Evolutionary conservation across 129 eudicot species (phyloP).

Genomic region (Gnaphalium uliginosum): DNA sequence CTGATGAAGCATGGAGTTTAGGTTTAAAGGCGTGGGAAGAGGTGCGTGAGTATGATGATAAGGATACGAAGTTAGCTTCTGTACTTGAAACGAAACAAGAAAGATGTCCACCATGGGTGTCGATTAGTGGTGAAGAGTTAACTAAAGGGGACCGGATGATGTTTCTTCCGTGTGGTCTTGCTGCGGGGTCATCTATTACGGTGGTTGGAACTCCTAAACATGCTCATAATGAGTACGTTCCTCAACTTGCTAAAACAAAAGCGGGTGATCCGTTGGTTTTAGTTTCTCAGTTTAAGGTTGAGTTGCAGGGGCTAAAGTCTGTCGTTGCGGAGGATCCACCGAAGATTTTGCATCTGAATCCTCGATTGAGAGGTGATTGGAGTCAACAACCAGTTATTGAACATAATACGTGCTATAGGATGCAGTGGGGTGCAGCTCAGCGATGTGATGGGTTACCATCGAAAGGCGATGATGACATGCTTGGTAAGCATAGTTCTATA

Average conservation of each 20-base stretch:
- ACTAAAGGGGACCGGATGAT: slow-evolving; percentile 52
- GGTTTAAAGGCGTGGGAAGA: slow-evolving; percentile 91
- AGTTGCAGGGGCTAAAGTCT: slow-evolving; percentile 88
- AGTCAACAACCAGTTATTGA: slow-evolving; percentile 87
- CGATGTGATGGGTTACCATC: slow-evolving; percentile 90
- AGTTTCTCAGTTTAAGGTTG: slow-evolving; percentile 92
- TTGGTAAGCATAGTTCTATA: slow-evolving; percentile 54
- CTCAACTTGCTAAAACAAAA: slow-evolving; percentile 59
- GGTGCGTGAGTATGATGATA: slow-evolving; percentile 39
- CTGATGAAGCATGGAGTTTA: slow-evolving; percentile 86
- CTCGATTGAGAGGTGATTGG: slow-evolving; percentile 98
- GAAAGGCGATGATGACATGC: slow-evolving; percentile 71
- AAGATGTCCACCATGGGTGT: slow-evolving; percentile 78
- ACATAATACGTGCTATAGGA: slow-evolving; percentile 93
- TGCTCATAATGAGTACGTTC: slow-evolving; percentile 88
- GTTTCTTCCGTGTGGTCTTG: slow-evolving; percentile 96
- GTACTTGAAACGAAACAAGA: slow-evolving; percentile 77
- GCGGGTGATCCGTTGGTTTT: slow-evolving; percentile 46
- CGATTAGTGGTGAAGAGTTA: slow-evolving; percentile 58
- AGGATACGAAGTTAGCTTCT: slow-evolving; percentile 41
- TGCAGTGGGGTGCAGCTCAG: slow-evolving; percentile 97
- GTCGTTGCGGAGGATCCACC: slow-evolving; percentile 97
- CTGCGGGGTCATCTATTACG: slow-evolving; percentile 90
- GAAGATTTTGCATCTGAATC: slow-evolving; percentile 85
- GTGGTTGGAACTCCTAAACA: slow-evolving; percentile 80